Evolutionary conservation across 2,329 filamentous ascomycete species (phyloP).

Genomic region (Sphaceloma murrayae): DNA sequence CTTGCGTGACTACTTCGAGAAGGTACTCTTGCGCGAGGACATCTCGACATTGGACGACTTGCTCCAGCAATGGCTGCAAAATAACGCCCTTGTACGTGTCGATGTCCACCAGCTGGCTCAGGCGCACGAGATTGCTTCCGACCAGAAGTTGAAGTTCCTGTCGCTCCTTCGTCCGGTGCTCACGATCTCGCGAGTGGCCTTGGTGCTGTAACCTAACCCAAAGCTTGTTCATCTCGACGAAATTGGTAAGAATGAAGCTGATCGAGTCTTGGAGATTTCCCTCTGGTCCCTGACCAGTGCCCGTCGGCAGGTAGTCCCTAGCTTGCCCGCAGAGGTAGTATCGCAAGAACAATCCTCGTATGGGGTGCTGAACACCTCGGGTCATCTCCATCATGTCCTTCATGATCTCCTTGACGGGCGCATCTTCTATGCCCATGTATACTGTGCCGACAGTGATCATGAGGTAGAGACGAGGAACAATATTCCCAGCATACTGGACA

Average conservation of each 20-base stretch:
- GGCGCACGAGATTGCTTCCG: constrained; percentile 86
- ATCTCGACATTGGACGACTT: constrained; percentile 95
- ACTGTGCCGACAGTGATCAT: constrained; percentile 99
- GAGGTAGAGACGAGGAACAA: constrained; percentile 88
- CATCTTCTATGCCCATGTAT: constrained; percentile 97
- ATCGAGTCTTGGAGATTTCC: constrained; percentile 96
- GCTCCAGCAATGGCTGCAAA: constrained; percentile 78
- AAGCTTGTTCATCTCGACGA: constrained; percentile 99
- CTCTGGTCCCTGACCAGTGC: constrained; percentile 79
- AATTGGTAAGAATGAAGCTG: constrained; percentile 95
- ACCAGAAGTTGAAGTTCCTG: constrained; percentile 93
- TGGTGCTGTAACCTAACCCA: constrained; percentile 98
- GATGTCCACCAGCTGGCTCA: constrained; percentile 91
- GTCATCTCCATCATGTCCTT: constrained; percentile 99
- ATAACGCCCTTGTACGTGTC: constrained; percentile 90
- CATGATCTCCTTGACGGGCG: constrained; percentile 99
- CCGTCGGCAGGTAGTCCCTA: constrained; percentile 73
- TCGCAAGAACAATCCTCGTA: constrained; percentile 85
- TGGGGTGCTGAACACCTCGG: constrained; percentile 90
- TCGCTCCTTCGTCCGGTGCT: constrained; percentile 85
- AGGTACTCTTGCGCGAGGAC: constrained; percentile 96
- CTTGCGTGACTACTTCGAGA: constrained; percentile 94
- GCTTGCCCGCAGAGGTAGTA: constrained; percentile 96
- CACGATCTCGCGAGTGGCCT: constrained; percentile 87
- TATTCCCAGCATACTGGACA: constrained; percentile 96